Conservation (phyloP, 257 asterid species). For the Agastache rugosa region DNA sequence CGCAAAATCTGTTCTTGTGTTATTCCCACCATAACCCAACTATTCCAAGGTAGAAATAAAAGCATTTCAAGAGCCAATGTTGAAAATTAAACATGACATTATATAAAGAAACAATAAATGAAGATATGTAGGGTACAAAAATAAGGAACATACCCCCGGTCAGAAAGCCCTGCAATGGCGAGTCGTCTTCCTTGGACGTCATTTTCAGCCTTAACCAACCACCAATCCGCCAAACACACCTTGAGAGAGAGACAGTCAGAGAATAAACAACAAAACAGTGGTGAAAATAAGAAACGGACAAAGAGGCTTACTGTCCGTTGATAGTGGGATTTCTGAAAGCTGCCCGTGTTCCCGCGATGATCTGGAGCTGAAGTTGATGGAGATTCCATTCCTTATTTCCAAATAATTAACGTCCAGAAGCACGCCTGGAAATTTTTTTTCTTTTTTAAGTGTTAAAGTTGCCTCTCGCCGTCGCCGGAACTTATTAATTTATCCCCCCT, state of each 20-base stretch:
- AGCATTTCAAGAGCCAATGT: neutral
- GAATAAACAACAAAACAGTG: conserved; percentile 1
- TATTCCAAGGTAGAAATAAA: neutral
- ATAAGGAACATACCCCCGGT: conserved; percentile 49
- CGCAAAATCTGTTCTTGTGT: neutral
- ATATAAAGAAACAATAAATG: neutral
- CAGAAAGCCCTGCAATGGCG: conserved; percentile 62
- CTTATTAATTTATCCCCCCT: too few relatives aligned
- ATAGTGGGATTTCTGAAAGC: conserved; percentile 46
- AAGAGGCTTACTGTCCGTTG: conserved; percentile 51
- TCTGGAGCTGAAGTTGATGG: conserved; percentile 39
- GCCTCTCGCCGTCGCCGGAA: too few relatives aligned
- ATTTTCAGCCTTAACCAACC: conserved; percentile 62
- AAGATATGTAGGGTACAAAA: neutral
- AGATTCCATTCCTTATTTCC: conserved; percentile 37
- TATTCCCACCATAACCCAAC: conserved; percentile 2
- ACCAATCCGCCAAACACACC: conserved; percentile 78
- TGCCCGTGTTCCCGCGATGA: neutral
- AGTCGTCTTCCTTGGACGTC: conserved; percentile 54
- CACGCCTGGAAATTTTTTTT: too few relatives aligned
- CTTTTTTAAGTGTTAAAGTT: too few relatives aligned
- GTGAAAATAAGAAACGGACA: neutral
- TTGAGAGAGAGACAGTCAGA: conserved; percentile 20
- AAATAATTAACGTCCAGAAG: too few relatives aligned
- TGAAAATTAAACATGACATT: neutral